Evolutionary conservation across 2,329 filamentous ascomycete species (phyloP).

Genomic region (Aspergillus flavus): DNA sequence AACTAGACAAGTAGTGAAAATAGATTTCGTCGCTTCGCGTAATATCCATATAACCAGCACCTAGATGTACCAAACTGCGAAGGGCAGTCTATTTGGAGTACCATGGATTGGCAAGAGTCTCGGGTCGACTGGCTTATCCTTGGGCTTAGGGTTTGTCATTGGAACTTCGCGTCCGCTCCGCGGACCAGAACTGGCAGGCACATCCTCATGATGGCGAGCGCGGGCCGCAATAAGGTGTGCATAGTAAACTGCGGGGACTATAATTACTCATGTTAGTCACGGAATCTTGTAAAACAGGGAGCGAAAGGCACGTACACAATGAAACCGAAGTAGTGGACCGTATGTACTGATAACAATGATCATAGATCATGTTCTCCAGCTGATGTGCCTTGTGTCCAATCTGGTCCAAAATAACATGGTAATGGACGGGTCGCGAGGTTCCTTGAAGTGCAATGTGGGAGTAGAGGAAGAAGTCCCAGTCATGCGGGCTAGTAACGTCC

Average conservation of each 20-base stretch:
- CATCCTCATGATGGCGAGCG: constrained; percentile 72
- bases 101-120: constrained; percentile 38
- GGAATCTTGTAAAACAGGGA: neutral
- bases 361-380: constrained; percentile 86
- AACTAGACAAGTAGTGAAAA: neutral
- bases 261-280: constrained; percentile 13
- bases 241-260: constrained; percentile 86
- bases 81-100: constrained; percentile 31
- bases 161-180: constrained; percentile 43
- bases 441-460: constrained; percentile 85
- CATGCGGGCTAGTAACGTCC: constrained; percentile 87
- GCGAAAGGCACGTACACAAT: constrained; percentile 50
- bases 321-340: constrained; percentile 92
- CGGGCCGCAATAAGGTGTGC: constrained; percentile 86
- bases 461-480: constrained; percentile 82
- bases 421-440: constrained; percentile 88
- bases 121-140: constrained; percentile 33
- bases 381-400: constrained; percentile 66
- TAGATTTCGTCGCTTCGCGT: neutral
- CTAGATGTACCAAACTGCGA: constrained; percentile 47
- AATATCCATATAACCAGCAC: neutral
- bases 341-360: constrained; percentile 91
- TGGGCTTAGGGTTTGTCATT: constrained; percentile 31
- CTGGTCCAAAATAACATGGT: constrained; percentile 87
- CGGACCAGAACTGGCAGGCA: constrained; percentile 42